Evolutionary conservation across 805 yeast species (phyloP).

Genomic region (Candida michaelii): DNA sequence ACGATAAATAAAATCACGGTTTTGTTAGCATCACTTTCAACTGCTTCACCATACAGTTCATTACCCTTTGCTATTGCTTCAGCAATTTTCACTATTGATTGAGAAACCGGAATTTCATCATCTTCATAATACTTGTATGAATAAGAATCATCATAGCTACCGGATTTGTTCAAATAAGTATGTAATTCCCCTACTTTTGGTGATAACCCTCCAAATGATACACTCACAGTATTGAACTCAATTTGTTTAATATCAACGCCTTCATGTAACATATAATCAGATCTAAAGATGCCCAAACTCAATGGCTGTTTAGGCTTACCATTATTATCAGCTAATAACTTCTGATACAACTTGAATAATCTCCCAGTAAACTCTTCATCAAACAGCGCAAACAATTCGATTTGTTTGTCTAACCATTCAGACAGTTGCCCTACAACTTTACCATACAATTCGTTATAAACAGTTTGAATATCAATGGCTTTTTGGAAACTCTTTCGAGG

Average conservation of each 20-base stretch:
- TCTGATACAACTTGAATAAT: slow-evolving; percentile 58
- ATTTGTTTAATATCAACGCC: slow-evolving; percentile 72
- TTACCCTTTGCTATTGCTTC: slow-evolving; percentile 70
- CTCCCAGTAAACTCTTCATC: slow-evolving; percentile 83
- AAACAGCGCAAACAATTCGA: slow-evolving; percentile 52
- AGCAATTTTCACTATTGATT: slow-evolving; percentile 62
- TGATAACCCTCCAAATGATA: slow-evolving; percentile 91
- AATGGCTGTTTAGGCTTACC: slow-evolving; percentile 56
- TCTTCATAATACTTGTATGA: slow-evolving; percentile 44
- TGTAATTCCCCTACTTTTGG: slow-evolving; percentile 78
- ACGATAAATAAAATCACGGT: slow-evolving; percentile 73
- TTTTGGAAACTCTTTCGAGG: slow-evolving; percentile 64
- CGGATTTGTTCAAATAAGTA: slow-evolving; percentile 56
- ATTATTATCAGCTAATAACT: slow-evolving; percentile 46
- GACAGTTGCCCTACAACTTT: slow-evolving; percentile 54
- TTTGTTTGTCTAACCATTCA: slow-evolving; percentile 61
- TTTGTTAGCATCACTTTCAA: slow-evolving; percentile 26
- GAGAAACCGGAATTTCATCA: slow-evolving; percentile 62
- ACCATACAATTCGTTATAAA: slow-evolving; percentile 74
- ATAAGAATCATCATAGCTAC: slow-evolving; percentile 50
- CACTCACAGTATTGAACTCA: slow-evolving; percentile 94
- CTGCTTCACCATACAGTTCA: slow-evolving; percentile 47
- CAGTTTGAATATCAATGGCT: slow-evolving; percentile 64
- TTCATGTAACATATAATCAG: slow-evolving; percentile 73
- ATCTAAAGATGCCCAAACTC: slow-evolving; percentile 81